These are phyloP conservation scores for Medicago lupulina DNA, from an alignment of 306 rosid genomes.

Conservation along the genomic window DNA sequence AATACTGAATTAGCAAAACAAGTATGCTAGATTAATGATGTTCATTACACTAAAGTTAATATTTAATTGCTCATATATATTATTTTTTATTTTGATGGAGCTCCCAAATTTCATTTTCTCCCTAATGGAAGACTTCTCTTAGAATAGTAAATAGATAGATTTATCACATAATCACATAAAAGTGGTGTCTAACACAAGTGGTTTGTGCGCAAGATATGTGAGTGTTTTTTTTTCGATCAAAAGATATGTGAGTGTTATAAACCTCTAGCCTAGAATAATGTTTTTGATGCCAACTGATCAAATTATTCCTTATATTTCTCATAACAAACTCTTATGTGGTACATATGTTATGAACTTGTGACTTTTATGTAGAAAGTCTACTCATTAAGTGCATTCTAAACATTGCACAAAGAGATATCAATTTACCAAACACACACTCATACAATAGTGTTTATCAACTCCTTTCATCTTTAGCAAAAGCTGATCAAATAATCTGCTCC, in stretches of 20 bases:
- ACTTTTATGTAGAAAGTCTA: conserved; percentile 12
- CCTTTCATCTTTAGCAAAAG: conserved; percentile 54
- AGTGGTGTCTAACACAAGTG: too few relatives aligned
- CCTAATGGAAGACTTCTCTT: neutral
- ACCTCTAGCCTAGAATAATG: too few relatives aligned
- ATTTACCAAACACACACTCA: neutral
- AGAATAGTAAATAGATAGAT: neutral
- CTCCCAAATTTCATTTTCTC: neutral
- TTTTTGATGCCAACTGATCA: too few relatives aligned
- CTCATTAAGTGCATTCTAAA: conserved; percentile 21
- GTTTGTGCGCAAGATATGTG: too few relatives aligned
- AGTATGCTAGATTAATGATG: too few relatives aligned
- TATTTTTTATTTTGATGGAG: neutral
- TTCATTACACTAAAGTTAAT: too few relatives aligned
- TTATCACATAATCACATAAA: neutral
- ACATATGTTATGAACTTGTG: too few relatives aligned
- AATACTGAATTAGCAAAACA: too few relatives aligned
- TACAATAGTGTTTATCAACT: neutral
- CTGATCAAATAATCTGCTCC: conserved; percentile 57
- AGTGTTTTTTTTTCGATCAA: too few relatives aligned
- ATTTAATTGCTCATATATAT: too few relatives aligned
- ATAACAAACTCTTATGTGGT: neutral
- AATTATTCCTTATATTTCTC: conserved; percentile 1
- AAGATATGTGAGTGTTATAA: too few relatives aligned
- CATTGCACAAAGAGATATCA: conserved; percentile 13